Evolutionary conservation across 352 stramenopile species (phyloP).

Genomic region (Phytophthora hybrid): DNA sequence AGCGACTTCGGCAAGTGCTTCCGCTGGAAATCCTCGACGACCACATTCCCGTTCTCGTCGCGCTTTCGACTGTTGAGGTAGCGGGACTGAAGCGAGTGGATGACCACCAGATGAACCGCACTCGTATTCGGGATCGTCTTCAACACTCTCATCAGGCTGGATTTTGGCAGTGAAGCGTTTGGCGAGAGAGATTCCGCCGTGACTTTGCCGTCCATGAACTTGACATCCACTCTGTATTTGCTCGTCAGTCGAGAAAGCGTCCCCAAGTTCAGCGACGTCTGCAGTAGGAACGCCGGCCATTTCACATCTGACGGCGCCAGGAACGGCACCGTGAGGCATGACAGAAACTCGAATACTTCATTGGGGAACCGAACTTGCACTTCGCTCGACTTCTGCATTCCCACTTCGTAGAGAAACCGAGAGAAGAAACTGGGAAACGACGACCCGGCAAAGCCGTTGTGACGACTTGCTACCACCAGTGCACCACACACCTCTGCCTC

Average conservation of each 20-base stretch:
- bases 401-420: not conserved
- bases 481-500: not conserved
- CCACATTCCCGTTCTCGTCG: not conserved
- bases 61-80: not conserved
- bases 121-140: not conserved
- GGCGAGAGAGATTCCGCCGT: not conserved
- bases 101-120: not conserved
- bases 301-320: not conserved
- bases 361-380: not conserved
- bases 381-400: not conserved
- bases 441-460: not conserved
- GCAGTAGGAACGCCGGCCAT: not conserved
- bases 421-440: not conserved
- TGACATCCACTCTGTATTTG: not conserved
- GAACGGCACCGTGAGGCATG: not conserved
- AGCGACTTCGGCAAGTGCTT: not conserved
- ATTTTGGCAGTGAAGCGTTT: not conserved
- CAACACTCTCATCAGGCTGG: not conserved
- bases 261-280: not conserved
- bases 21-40: not conserved
- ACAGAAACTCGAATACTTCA: not conserved
- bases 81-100: not conserved
- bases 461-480: not conserved
- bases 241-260: not conserved
- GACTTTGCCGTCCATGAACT: not conserved